phyloP scores from a whole-genome alignment of 345 rosid species.

The Lumnitzera littorea region DNA sequence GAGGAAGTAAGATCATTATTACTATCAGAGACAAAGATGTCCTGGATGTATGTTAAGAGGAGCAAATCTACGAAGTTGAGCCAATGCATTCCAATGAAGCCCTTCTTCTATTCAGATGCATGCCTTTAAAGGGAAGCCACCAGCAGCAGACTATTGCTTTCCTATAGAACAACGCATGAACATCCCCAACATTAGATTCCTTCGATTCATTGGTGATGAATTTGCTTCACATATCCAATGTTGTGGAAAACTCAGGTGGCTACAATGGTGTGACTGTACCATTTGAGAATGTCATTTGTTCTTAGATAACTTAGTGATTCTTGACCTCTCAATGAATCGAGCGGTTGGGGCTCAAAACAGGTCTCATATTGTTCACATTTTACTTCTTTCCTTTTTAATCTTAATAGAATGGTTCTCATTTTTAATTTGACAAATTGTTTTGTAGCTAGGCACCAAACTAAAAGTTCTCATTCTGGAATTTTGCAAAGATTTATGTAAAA shows the following conservation, averaged over 20 bases:
- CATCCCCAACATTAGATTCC: neutral
- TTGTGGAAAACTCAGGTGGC: neutral
- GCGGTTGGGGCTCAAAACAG: no score
- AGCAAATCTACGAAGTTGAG: neutral
- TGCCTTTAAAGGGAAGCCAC: neutral
- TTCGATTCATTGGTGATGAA: accelerated
- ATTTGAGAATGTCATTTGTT: neutral
- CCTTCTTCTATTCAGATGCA: neutral
- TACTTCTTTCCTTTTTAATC: neutral
- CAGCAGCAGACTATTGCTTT: no score
- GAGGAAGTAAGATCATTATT: neutral
- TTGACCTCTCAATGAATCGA: neutral
- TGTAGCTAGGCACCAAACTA: neutral
- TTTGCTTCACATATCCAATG: neutral
- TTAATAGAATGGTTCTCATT: no score
- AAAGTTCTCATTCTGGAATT: neutral
- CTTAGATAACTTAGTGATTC: neutral
- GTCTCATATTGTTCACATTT: no score
- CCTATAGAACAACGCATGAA: neutral
- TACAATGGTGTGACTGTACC: neutral
- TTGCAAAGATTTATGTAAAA: neutral
- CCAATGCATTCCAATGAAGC: neutral
- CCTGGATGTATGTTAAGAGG: neutral
- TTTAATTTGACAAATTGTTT: neutral
- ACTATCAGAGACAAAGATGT: neutral